Conservation (phyloP, 2,329 filamentous ascomycete species). For the Passalora sequoiae region DNA sequence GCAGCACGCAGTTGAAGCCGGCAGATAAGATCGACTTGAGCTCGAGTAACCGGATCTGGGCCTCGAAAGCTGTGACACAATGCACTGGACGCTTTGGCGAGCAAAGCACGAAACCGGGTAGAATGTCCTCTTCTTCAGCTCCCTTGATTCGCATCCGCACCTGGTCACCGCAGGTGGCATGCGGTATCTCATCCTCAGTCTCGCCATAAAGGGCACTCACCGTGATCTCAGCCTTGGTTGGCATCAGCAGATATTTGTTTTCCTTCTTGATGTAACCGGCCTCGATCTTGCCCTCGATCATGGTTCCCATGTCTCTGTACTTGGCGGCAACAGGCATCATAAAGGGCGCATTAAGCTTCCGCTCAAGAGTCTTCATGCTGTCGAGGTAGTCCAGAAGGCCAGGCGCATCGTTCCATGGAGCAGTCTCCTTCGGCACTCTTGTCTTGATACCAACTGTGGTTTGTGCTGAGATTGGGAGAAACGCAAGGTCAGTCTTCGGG, state of each 20-base stretch:
- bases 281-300: conserved; percentile 96
- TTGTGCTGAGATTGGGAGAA: conserved; percentile 95
- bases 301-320: conserved; percentile 94
- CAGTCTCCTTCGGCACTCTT: conserved; percentile 68
- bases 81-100: conserved; percentile 91
- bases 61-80: conserved; percentile 84
- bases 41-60: conserved; percentile 91
- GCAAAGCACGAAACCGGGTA: conserved; percentile 93
- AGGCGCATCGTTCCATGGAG: conserved; percentile 81
- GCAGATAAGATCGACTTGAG: conserved; percentile 89
- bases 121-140: conserved; percentile 93
- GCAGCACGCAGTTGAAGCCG: conserved; percentile 95
- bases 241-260: conserved; percentile 86
- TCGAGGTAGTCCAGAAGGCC: conserved; percentile 95
- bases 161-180: conserved; percentile 88
- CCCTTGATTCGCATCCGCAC: conserved; percentile 87
- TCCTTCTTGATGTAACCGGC: conserved; percentile 90
- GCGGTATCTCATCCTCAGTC: conserved; percentile 82
- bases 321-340: conserved; percentile 98
- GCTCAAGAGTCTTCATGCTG: conserved; percentile 83
- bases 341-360: conserved; percentile 95
- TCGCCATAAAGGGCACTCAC: conserved; percentile 88
- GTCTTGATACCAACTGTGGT: conserved; percentile 82
- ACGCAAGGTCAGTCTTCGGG: conserved; percentile 83
- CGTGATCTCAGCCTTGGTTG: conserved; percentile 75